Conservation (phyloP, 306 rosid genomes). For the Quercus suber region DNA sequence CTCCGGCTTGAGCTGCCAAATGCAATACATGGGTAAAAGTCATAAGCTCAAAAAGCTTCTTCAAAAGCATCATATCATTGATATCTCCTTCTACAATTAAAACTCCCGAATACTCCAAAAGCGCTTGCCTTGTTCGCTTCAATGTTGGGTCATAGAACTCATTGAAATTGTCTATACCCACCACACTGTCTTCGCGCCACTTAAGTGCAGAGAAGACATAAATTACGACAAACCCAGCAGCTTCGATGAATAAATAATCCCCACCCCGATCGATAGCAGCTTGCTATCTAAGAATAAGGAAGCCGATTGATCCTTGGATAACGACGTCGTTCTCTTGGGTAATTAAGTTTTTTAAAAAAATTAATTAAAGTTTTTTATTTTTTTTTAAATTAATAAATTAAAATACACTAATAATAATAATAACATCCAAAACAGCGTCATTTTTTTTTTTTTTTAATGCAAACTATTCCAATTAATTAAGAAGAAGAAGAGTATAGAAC, state of each 20-base stretch:
- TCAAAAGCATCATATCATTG: constrained; percentile 62
- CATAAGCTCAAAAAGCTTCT: constrained; percentile 85
- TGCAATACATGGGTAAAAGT: constrained; percentile 94
- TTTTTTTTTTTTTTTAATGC: no score
- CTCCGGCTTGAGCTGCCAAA: constrained; percentile 96
- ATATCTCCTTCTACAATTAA: constrained; percentile 89
- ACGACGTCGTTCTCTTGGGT: no score
- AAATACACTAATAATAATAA: no score
- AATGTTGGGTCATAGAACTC: constrained; percentile 79
- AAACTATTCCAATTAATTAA: no score
- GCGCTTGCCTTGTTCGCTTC: constrained; percentile 76
- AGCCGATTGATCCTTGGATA: no score
- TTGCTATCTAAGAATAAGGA: no score
- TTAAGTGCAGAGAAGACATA: constrained; percentile 81
- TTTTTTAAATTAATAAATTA: no score
- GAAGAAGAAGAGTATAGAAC: no score
- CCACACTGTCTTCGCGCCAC: constrained; percentile 78
- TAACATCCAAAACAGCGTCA: no score
- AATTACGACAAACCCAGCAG: constrained; percentile 78
- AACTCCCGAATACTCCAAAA: constrained; percentile 72
- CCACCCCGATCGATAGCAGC: no score
- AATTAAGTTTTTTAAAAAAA: no score
- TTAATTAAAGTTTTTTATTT: no score
- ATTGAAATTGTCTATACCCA: constrained; percentile 78
- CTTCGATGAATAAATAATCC: constrained; percentile 47